A percentile compares a stretch with the other conserved stretches of the same genome.
Conservation (phyloP, 1,284 basidiomycete species). For the Apiotrichum porosum region DNA sequence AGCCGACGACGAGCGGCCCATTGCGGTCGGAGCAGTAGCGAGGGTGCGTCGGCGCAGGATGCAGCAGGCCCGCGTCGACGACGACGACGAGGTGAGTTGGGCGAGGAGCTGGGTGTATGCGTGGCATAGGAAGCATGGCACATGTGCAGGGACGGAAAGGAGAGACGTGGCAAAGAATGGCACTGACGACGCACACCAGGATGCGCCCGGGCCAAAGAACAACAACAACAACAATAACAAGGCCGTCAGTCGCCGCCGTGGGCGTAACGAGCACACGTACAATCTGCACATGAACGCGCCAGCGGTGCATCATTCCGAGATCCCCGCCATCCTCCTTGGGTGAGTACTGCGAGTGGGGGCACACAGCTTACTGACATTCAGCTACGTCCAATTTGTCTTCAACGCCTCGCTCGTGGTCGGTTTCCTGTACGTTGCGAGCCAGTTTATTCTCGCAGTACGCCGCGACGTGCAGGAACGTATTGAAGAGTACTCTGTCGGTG, state of each 20-base stretch:
- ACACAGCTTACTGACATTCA: conserved; percentile 42
- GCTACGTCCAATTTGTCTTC: conserved; percentile 90
- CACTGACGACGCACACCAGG: too few relatives aligned
- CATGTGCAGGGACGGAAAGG: too few relatives aligned
- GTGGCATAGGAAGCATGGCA: too few relatives aligned
- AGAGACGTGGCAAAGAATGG: too few relatives aligned
- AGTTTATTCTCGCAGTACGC: conserved; percentile 83
- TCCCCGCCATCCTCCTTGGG: conserved; percentile 65
- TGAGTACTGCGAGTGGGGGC: too few relatives aligned
- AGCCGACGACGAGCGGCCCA: conserved; percentile 18
- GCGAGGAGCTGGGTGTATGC: not conserved
- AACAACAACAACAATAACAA: too few relatives aligned
- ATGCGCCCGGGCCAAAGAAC: too few relatives aligned
- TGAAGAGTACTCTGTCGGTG: conserved; percentile 82
- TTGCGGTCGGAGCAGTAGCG: conserved; percentile 62
- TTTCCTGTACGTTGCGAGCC: conserved; percentile 76
- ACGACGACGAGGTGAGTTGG: conserved; percentile 30
- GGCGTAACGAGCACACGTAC: conserved; percentile 32
- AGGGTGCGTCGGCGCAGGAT: conserved; percentile 64
- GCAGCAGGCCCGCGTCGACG: conserved; percentile 37
- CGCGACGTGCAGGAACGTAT: conserved; percentile 85
- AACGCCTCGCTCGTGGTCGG: conserved; percentile 80
- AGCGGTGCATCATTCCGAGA: conserved; percentile 44
- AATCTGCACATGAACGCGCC: conserved; percentile 39
- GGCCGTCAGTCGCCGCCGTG: not conserved